Percentiles rank a stretch among this genome's conserved stretches.
Conservation (phyloP, 2,329 filamentous ascomycete species). For the Botryotinia convoluta region DNA sequence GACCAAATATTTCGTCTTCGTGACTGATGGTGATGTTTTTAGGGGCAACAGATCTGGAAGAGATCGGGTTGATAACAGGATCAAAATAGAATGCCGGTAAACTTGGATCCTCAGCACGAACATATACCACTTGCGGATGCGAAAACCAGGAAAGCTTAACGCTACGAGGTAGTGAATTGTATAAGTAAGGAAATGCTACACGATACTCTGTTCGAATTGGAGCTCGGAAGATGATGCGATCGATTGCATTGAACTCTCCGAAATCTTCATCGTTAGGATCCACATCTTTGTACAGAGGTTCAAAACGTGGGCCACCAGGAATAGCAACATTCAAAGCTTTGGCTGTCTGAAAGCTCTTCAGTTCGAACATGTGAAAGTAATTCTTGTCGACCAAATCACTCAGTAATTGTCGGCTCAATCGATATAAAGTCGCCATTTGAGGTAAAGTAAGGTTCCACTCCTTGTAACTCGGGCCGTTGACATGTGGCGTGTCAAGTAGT, state of each 20-base stretch:
- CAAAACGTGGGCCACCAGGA: slow-evolving; percentile 94
- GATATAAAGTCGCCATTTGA: slow-evolving; percentile 94
- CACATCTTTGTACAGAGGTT: slow-evolving; percentile 97
- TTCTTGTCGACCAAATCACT: slow-evolving; percentile 94
- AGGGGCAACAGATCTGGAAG: slow-evolving; percentile 86
- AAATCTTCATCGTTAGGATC: slow-evolving; percentile 99
- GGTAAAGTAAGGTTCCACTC: slow-evolving; percentile 88
- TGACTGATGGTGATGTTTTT: slow-evolving; percentile 91
- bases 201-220: slow-evolving; percentile 94
- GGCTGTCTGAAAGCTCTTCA: slow-evolving; percentile 91
- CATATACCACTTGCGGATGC: slow-evolving; percentile 88
- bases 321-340: slow-evolving; percentile 97
- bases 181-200: slow-evolving; percentile 90
- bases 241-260: slow-evolving; percentile 98
- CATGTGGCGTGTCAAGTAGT: slow-evolving; percentile 84
- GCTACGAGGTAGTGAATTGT: slow-evolving; percentile 93
- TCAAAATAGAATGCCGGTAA: slow-evolving; percentile 97
- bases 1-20: slow-evolving; percentile 90
- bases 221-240: slow-evolving; percentile 96
- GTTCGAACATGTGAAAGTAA: slow-evolving; percentile 96
- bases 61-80: slow-evolving; percentile 96
- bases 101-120: slow-evolving; percentile 80
- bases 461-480: slow-evolving; percentile 96
- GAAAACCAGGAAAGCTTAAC: slow-evolving; percentile 94
- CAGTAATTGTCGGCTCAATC: slow-evolving; percentile 83